A percentile compares a stretch with the other conserved stretches of the same genome.
Conservation (phyloP, 192 early-diverging fungal genomes). For the Coemansia sp. region DNA sequence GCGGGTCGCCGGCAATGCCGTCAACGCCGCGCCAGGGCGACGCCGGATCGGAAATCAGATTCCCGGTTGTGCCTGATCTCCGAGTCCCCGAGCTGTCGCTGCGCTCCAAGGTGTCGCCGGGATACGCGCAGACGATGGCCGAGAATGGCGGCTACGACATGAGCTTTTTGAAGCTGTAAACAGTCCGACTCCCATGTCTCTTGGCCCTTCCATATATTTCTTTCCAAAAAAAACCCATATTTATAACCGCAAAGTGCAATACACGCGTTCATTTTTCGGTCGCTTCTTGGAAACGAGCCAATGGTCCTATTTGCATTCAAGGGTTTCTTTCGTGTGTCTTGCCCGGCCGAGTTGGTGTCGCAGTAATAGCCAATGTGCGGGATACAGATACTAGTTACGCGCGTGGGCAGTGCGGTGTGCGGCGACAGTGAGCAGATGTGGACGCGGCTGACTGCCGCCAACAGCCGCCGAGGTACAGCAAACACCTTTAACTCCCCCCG, state of each 20-base stretch:
- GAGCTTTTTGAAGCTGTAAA: slow-evolving; percentile 29
- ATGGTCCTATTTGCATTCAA: no score
- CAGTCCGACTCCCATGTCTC: no score
- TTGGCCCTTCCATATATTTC: no score
- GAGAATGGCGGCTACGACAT: slow-evolving; percentile 44
- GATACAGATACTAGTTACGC: background rate
- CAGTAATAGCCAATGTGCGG: no score
- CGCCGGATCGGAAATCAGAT: slow-evolving; percentile 1
- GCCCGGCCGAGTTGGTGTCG: no score
- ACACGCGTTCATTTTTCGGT: no score
- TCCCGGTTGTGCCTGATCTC: slow-evolving; percentile 25
- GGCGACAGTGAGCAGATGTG: background rate
- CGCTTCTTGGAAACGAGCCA: no score
- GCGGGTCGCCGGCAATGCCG: background rate
- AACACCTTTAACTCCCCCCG: background rate
- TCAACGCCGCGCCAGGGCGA: background rate
- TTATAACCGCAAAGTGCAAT: no score
- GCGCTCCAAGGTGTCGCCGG: slow-evolving; percentile 34
- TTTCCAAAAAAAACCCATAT: no score
- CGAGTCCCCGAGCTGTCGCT: slow-evolving; percentile 24
- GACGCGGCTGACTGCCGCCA: slow-evolving; percentile 14
- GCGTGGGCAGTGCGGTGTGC: background rate
- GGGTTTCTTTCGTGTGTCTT: no score
- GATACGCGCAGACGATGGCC: slow-evolving; percentile 36
- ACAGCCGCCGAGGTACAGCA: slow-evolving; percentile 31